Base-by-base conservation (phyloP, 2,329 filamentous ascomycete species). In the Plectosphaerella plurivora region DNA sequence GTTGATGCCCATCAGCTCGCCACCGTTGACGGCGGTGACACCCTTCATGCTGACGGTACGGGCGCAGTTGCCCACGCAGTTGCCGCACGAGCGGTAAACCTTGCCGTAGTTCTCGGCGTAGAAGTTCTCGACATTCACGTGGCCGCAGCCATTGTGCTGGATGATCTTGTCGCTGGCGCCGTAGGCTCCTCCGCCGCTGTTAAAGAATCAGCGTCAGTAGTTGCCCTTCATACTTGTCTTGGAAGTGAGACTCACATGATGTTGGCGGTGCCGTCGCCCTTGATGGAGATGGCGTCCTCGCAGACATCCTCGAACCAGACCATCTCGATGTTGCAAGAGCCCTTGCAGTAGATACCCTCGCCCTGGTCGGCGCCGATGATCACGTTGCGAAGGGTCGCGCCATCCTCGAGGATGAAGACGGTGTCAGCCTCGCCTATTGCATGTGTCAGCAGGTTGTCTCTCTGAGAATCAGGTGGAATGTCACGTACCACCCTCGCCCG, bases 221-320 rank as follows among this genome's bases (percentile, higher is more conserved):
- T 66, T 71, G 20, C 63, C 67, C 0, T 22, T 22, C 60, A 63
- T 16, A 57, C 50, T 35, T 71, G 68, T 22, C 51, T 66, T 65
- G 60, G 71, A 68, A 18, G 68, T 70, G 15, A 5, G 22, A 22
- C 22, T 22, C 22, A 22, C 22, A 59, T 56, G 14, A 57, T 57
- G 51, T 61, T 44, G 41, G 41, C 41, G 41, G 41, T 44, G 16
- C 52, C 52, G 37, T 37, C 48, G 7, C 48, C 52, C 24, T 53
- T 53, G 37, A 42, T 39, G 12, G 52, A 41, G 28, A 50, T 50
- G 22, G 52, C 50, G 25, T 75, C 72, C 55, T 76, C 73, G 44
- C 73, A 76, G 45, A 76, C 73, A 37, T 72, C 70, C 48, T 72
- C 69, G 61, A 75, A 79, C 70, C 73, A 76, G 51, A 78, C 75